Evolutionary conservation across 306 rosid genomes (phyloP), one percentile per base, ranked within the genome.

Genomic region (Biancaea sappan): DNA sequence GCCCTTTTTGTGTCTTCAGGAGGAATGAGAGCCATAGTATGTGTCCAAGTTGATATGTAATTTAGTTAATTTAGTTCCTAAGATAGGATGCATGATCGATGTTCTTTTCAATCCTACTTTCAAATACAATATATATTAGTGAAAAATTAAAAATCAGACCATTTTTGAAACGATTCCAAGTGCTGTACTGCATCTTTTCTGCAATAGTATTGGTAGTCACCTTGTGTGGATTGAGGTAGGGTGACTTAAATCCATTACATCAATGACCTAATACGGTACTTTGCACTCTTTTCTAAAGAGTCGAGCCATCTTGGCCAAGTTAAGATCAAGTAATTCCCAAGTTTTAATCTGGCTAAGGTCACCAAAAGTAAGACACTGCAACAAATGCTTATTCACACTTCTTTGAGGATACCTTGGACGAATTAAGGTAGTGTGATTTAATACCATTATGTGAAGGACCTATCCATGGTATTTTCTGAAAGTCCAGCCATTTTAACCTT

Each of bases 1-100:
- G 91, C 90, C 47, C 26, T 58, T 6, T 91, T 89, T 86, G 86
- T 94, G 67, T 81, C 90, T 80, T 89, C 98, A 12, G 98, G 98
- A 82, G 98, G 98, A 65, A 54, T 81, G 70, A 91, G 98, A 88
- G 96, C 98, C 76, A 89, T 80, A 35, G 97, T 94, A 91, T 19
- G 94, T 81, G 61, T 25, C 50, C 35, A 48, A 14, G 57, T 79
- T 78, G 52, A 65, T 72, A 59, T 60, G 38, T 53, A n/a, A n/a
- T n/a, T n/a, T n/a, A n/a, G n/a, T n/a, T n/a, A 15, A 76, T 68
- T 62, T 63, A 38, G 15, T 73, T 73, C 31, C 51, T 34, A 14
- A 28, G 15, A 31, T 34, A 56, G 13, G 25, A 51, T 58, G 62
- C 18, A 57, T 41, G 53, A 15, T 32, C 60, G 28, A 25, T 69